These are phyloP conservation scores for Eucalyptus lansdowneana DNA, from an alignment of 345 rosid genomes.

Conservation along the genomic window DNA sequence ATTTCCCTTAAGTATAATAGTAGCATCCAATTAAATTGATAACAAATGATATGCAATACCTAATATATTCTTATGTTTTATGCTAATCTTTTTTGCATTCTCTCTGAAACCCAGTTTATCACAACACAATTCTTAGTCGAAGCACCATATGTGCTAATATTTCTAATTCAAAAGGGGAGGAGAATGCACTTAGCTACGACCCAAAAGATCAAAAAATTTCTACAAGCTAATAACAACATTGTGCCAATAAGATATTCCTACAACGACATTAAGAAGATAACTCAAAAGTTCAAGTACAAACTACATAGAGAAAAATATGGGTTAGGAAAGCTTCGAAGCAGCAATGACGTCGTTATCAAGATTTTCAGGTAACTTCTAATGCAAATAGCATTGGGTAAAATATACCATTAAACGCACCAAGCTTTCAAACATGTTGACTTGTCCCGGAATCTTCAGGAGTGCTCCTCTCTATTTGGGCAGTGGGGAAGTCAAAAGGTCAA, in stretches of 20 bases:
- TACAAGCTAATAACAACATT: too few species aligned
- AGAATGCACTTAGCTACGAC: too few species aligned
- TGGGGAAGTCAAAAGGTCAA: neutral
- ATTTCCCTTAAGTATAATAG: neutral
- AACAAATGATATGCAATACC: neutral
- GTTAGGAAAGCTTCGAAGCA: too few species aligned
- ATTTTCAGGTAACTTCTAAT: too few species aligned
- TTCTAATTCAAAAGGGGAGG: too few species aligned
- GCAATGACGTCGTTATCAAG: too few species aligned
- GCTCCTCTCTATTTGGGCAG: neutral
- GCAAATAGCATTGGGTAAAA: too few species aligned
- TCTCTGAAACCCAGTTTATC: fast-evolving
- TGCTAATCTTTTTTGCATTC: neutral
- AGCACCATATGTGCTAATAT: neutral
- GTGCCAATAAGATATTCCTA: too few species aligned
- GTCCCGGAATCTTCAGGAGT: neutral
- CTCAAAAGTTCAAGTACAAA: too few species aligned
- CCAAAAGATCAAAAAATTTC: too few species aligned
- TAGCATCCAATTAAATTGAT: neutral
- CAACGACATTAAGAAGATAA: too few species aligned
- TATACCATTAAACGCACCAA: neutral
- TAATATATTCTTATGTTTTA: neutral
- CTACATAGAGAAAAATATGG: too few species aligned
- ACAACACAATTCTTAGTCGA: neutral
- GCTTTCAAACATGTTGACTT: neutral